phyloP scores from a whole-genome alignment of 176 grass and related monocot species.

The Thinopyrum elongatum region DNA sequence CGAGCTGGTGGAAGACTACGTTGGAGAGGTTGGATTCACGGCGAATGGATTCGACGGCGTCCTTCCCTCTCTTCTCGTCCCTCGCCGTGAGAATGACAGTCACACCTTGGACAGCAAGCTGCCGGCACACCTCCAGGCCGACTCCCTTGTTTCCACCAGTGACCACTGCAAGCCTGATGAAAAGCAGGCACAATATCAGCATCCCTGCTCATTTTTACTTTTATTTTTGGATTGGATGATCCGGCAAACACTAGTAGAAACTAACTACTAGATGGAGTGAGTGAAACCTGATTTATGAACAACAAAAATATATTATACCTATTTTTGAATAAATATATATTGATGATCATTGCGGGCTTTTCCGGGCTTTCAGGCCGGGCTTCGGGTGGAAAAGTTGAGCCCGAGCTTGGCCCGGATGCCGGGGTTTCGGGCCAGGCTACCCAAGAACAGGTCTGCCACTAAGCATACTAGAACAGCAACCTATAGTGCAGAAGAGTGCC shows the following conservation, averaged over 20 bases:
- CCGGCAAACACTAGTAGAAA: background rate
- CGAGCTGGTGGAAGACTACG: conserved; percentile 65
- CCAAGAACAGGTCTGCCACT: no score
- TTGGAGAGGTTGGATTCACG: conserved; percentile 32
- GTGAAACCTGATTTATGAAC: no score
- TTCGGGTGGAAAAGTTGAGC: no score
- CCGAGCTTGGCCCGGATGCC: no score
- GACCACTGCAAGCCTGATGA: conserved; percentile 57
- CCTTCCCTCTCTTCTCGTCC: conserved; percentile 48
- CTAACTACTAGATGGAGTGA: background rate
- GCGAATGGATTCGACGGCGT: conserved; percentile 35
- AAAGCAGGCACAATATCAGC: background rate
- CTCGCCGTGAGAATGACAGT: conserved; percentile 71
- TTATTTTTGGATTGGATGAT: background rate
- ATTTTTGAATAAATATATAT: no score
- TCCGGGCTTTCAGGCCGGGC: no score
- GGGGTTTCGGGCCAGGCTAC: no score
- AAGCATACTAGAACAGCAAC: background rate
- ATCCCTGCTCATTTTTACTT: background rate
- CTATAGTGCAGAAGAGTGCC: background rate
- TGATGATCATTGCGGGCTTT: no score
- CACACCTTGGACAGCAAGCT: conserved; percentile 43
- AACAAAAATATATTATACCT: no score
- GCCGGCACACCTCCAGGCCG: conserved; percentile 54
- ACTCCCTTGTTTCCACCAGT: conserved; percentile 75